These are phyloP conservation scores for Ogataea ramenticola DNA, from an alignment of 805 yeast species.

Conservation along the genomic window DNA sequence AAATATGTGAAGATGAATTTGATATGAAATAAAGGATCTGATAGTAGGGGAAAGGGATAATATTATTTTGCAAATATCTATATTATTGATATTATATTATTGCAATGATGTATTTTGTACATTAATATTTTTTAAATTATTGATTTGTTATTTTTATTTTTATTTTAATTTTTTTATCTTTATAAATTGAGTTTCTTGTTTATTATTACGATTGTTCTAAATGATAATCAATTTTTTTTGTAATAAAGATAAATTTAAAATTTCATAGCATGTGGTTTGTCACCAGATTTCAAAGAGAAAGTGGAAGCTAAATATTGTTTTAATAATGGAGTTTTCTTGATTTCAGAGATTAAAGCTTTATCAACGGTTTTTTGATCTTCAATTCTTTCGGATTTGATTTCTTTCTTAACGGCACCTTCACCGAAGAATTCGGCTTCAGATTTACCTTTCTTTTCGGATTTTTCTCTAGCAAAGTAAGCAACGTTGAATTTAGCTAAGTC, in stretches of 20 bases:
- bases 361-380: conserved; percentile 97
- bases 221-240: too few species aligned
- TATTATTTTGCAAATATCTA: too few species aligned
- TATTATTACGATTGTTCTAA: too few species aligned
- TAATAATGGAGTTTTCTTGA: conserved; percentile 96
- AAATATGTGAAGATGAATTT: neutral
- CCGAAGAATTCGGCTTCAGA: conserved; percentile 91
- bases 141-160: neutral
- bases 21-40: neutral
- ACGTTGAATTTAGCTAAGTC: conserved; percentile 88
- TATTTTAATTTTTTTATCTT: neutral
- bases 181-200: too few species aligned
- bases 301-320: conserved; percentile 93
- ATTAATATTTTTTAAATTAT: neutral
- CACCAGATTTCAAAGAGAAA: conserved; percentile 97
- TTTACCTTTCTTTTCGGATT: conserved; percentile 72
- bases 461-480: conserved; percentile 95
- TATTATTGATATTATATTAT: too few species aligned
- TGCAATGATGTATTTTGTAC: too few species aligned
- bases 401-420: conserved; percentile 71
- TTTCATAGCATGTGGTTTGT: conserved; percentile 96
- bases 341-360: conserved; percentile 84
- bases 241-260: conserved; percentile 46
- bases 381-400: conserved; percentile 88
- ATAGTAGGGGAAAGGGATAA: neutral